A percentile compares a stretch with the other conserved stretches of the same genome.
Evolutionary conservation across 2,329 filamentous ascomycete species (phyloP).

Genomic region (Aspergillus novofumigatus): DNA sequence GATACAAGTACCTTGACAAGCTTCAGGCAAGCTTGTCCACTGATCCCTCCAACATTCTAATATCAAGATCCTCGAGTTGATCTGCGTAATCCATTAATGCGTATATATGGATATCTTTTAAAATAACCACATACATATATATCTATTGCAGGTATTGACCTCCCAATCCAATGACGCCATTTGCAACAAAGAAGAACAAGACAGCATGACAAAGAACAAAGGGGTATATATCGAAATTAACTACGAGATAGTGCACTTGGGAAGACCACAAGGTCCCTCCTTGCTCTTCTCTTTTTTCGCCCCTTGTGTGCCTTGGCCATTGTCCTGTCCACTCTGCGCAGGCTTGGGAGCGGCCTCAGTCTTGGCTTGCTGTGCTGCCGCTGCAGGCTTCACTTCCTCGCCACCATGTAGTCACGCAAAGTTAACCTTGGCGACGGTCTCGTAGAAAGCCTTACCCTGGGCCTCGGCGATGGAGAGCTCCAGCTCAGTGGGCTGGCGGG

Average conservation of each 20-base stretch:
- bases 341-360: constrained; percentile 18
- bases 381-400: constrained; percentile 27
- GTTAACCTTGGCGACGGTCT: constrained; percentile 66
- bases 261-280: constrained; percentile 71
- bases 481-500: constrained; percentile 68
- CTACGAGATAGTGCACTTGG: constrained; percentile 67
- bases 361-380: constrained; percentile 23
- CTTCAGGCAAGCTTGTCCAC: background rate
- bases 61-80: background rate
- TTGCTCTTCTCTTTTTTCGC: constrained; percentile 46
- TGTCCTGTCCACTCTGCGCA: constrained; percentile 26
- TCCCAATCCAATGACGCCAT: background rate
- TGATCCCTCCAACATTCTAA: background rate
- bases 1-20: background rate
- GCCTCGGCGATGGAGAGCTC: constrained; percentile 76
- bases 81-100: background rate
- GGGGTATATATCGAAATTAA: constrained; percentile 9
- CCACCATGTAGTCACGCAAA: constrained; percentile 74
- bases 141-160: background rate
- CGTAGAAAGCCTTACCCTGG: constrained; percentile 84
- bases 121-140: background rate
- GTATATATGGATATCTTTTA: background rate
- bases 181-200: constrained; percentile 7
- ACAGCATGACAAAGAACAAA: constrained; percentile 6
- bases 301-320: constrained; percentile 28